Evolutionary conservation across 75 land plant genomes (phyloP).

Genomic region (Larix kaempferi): DNA sequence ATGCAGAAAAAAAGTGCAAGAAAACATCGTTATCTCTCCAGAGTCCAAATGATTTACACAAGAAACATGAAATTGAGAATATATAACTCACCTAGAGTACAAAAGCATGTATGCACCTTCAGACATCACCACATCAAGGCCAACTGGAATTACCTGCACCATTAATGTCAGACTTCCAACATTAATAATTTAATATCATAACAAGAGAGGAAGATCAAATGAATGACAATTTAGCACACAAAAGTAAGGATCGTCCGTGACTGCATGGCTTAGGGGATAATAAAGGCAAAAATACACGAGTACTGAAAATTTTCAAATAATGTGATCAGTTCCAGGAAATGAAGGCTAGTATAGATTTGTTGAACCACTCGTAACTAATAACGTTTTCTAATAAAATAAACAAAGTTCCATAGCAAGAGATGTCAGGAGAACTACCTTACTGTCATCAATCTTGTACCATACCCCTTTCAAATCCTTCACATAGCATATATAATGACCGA

Average conservation of each 20-base stretch:
- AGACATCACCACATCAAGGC: constrained; percentile 60
- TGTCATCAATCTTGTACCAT: constrained; percentile 79
- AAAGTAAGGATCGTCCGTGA: not conserved
- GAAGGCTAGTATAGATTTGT: not conserved
- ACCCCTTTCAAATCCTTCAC: constrained; percentile 65
- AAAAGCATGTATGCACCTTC: constrained; percentile 77
- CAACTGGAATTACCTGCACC: constrained; percentile 64
- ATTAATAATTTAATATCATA: not conserved
- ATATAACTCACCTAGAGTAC: constrained; percentile 52
- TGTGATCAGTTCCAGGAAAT: not conserved
- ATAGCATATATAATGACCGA: constrained; percentile 80
- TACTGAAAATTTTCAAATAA: not conserved
- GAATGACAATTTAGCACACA: not conserved
- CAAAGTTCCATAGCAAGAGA: not conserved
- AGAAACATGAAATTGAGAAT: not conserved
- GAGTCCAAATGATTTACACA: not conserved
- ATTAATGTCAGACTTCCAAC: not conserved
- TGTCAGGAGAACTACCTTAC: constrained; percentile 34
- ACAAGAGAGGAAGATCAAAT: not conserved
- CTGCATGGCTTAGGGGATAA: not conserved
- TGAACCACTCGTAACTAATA: not conserved
- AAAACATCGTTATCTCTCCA: not conserved
- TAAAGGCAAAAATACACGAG: not conserved
- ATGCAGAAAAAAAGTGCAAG: constrained; percentile 2
- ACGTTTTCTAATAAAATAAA: not conserved